phyloP scores from a whole-genome alignment of 805 yeast genomes.

The Kodamaea fukazawae region DNA sequence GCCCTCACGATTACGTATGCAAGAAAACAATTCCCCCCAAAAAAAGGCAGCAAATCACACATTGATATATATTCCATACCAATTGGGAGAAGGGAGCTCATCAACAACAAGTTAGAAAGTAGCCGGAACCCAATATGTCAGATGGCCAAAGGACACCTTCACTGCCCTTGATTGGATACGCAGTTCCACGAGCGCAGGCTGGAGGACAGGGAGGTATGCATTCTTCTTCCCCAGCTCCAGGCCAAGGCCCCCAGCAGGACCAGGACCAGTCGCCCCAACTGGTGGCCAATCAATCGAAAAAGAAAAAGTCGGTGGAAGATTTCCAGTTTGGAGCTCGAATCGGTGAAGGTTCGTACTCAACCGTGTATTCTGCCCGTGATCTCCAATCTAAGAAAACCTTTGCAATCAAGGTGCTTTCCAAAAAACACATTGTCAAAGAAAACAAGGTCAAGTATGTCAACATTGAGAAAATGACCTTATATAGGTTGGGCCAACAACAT shows the following conservation, averaged over 20 bases:
- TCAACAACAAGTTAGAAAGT: too few species aligned
- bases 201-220: neutral
- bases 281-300: neutral
- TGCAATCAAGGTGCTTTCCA: constrained; percentile 89
- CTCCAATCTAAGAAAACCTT: constrained; percentile 68
- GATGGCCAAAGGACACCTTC: too few species aligned
- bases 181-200: too few species aligned
- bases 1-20: too few species aligned
- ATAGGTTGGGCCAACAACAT: constrained; percentile 78
- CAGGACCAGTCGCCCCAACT: neutral
- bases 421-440: constrained; percentile 90
- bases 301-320: constrained; percentile 66
- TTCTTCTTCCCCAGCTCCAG: neutral
- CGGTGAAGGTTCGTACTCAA: constrained; percentile 96
- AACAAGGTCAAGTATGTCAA: constrained; percentile 93
- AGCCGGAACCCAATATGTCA: too few species aligned
- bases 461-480: constrained; percentile 88
- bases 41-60: too few species aligned
- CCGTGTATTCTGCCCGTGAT: constrained; percentile 86
- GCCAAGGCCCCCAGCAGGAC: neutral
- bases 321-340: constrained; percentile 84
- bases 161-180: too few species aligned
- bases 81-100: too few species aligned
- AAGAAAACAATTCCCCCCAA: too few species aligned
- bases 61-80: too few species aligned